These are phyloP conservation scores for Dicorynia guianensis DNA, from an alignment of 306 rosid species.

Conservation along the genomic window DNA sequence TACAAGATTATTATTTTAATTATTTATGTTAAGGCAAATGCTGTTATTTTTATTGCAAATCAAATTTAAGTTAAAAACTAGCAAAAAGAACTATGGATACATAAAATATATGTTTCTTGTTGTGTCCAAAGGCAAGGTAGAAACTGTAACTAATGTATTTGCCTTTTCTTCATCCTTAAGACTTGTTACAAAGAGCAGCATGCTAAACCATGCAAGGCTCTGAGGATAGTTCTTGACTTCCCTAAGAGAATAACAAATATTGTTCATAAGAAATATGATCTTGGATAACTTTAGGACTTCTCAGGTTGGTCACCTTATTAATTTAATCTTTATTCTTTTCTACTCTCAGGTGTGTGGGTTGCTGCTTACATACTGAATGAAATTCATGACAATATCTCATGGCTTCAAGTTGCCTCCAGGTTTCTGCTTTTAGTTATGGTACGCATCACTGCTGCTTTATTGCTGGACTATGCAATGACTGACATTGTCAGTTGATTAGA, in stretches of 20 bases:
- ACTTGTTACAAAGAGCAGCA: not conserved
- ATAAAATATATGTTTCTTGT: not conserved
- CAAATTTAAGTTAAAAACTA: constrained; percentile 17
- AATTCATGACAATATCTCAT: constrained; percentile 79
- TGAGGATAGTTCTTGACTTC: not conserved
- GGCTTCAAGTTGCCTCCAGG: constrained; percentile 89
- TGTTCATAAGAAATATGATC: not conserved
- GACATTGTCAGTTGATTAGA: constrained; percentile 32
- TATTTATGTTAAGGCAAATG: constrained; percentile 25
- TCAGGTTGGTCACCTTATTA: constrained; percentile 21
- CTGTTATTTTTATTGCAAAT: constrained; percentile 24
- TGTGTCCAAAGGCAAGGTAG: not conserved
- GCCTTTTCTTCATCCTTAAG: not conserved
- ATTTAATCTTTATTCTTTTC: constrained; percentile 38
- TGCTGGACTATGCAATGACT: constrained; percentile 25
- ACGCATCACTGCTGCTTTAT: constrained; percentile 39
- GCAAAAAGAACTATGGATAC: not conserved
- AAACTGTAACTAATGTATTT: not conserved
- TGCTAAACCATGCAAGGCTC: not conserved
- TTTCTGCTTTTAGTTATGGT: constrained; percentile 81
- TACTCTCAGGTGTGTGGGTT: constrained; percentile 81
- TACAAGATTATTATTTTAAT: constrained; percentile 22
- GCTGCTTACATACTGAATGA: constrained; percentile 80
- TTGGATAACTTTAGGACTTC: constrained; percentile 18
- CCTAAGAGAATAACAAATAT: constrained; percentile 13